Conservation (phyloP, 2,329 filamentous ascomycete species). For the Aspergillus aculeatinus region DNA sequence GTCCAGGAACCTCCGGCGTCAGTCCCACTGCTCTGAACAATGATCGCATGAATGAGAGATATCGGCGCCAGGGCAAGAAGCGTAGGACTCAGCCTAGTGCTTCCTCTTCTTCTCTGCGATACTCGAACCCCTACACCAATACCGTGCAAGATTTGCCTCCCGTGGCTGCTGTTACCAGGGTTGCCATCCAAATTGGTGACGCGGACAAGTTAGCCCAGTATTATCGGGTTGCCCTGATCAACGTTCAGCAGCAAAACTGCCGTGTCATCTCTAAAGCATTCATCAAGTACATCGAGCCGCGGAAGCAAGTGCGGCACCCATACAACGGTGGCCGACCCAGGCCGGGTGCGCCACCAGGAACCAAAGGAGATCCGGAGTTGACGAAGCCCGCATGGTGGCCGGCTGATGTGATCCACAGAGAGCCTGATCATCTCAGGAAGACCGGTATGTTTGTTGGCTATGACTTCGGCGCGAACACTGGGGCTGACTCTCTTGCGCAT, state of each 20-base stretch:
- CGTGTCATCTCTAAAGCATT: constrained; percentile 47
- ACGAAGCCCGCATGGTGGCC: constrained; percentile 50
- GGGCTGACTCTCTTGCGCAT: neutral
- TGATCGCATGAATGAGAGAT: constrained; percentile 12
- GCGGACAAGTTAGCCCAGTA: constrained; percentile 38
- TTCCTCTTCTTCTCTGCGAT: constrained; percentile 18
- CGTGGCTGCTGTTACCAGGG: constrained; percentile 25
- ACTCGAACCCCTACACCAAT: constrained; percentile 23
- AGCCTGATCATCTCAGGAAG: constrained; percentile 51
- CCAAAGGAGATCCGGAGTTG: constrained; percentile 43
- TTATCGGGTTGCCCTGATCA: constrained; percentile 43
- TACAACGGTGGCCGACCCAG: constrained; percentile 48
- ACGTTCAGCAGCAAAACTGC: constrained; percentile 49
- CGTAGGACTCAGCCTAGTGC: constrained; percentile 25
- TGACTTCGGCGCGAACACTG: neutral
- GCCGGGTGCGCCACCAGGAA: constrained; percentile 35
- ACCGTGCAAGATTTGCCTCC: constrained; percentile 24
- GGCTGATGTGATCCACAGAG: constrained; percentile 47
- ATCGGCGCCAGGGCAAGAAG: constrained; percentile 30
- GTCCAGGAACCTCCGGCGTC: constrained; percentile 12
- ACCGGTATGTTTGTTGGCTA: constrained; percentile 38
- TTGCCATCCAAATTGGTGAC: constrained; percentile 41
- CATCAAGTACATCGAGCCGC: constrained; percentile 49
- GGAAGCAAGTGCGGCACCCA: constrained; percentile 50
- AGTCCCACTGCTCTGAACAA: constrained; percentile 21